These are phyloP conservation scores for Citrus sinensis DNA, from an alignment of 345 rosid genomes.

Conservation along the genomic window DNA sequence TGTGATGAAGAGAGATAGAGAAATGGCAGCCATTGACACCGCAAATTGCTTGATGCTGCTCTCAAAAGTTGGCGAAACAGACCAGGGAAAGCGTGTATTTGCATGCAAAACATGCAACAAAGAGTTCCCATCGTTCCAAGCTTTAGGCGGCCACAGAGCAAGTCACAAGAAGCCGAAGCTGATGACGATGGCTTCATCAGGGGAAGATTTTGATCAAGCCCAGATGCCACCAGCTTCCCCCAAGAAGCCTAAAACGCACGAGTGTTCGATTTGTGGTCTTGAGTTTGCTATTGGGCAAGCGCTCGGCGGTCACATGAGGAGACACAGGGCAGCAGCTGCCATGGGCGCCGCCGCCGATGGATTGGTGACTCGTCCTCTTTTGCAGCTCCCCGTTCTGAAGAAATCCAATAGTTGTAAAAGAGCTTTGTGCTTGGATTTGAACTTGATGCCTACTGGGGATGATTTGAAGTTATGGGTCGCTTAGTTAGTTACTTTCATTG, in stretches of 20 bases:
- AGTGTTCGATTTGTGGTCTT: conserved; percentile 82
- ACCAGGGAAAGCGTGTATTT: conserved; percentile 37
- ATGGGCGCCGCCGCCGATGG: conserved; percentile 6
- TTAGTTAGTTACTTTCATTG: neutral
- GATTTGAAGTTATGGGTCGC: conserved; percentile 57
- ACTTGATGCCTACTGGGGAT: conserved; percentile 54
- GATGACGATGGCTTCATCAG: conserved; percentile 7
- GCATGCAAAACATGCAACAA: conserved; percentile 85
- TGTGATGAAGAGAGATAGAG: conserved; percentile 49
- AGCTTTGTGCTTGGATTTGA: conserved; percentile 60
- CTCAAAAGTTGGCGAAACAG: conserved; percentile 49
- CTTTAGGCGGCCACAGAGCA: conserved; percentile 89
- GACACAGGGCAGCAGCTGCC: conserved; percentile 44
- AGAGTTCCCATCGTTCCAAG: conserved; percentile 77
- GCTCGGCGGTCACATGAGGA: conserved; percentile 94
- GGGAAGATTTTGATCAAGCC: neutral
- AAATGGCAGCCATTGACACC: conserved; percentile 29
- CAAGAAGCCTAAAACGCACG: conserved; percentile 58
- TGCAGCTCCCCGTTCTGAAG: conserved; percentile 49
- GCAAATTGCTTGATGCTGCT: conserved; percentile 69
- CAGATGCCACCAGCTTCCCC: conserved; percentile 31
- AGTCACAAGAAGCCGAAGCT: conserved; percentile 70
- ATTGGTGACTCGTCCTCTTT: conserved; percentile 26
- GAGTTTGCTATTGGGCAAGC: conserved; percentile 89
- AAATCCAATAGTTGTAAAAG: conserved; percentile 55